Evolutionary conservation across 164 flowering plant genomes (phyloP).

Genomic region (Berberis thunbergii): DNA sequence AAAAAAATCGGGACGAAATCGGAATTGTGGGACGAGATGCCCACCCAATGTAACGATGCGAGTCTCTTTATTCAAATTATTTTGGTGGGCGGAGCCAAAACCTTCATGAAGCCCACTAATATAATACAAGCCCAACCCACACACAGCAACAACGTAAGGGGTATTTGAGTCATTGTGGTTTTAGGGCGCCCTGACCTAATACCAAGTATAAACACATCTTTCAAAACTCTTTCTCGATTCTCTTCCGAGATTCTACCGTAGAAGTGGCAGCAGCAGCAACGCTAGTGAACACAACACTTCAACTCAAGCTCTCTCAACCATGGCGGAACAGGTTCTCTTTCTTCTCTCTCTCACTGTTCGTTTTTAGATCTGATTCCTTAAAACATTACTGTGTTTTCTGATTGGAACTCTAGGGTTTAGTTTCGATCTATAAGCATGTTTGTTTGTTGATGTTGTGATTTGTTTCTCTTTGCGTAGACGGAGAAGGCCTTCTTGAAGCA

Average conservation of each 20-base stretch:
- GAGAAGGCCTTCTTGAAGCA: constrained; percentile 8
- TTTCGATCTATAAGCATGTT: neutral
- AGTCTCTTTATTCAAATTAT: no score
- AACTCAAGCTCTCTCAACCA: neutral
- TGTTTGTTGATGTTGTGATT: neutral
- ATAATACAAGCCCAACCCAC: no score
- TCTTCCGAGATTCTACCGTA: neutral
- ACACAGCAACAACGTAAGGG: neutral
- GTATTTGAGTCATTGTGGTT: neutral
- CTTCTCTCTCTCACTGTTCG: neutral
- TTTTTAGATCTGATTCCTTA: neutral
- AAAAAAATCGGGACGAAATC: no score
- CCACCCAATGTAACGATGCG: no score
- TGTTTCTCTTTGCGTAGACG: constrained; percentile 1
- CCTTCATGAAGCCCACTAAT: no score
- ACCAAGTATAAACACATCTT: neutral
- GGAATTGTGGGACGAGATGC: no score
- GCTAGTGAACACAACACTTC: neutral
- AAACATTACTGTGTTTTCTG: no score
- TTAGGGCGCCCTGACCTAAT: neutral
- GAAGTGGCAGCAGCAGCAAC: neutral
- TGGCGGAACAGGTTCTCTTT: constrained; percentile 1
- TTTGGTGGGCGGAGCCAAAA: no score
- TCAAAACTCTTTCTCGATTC: neutral
- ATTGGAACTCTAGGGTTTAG: no score